Evolutionary conservation across 768 basidiomycete genomes (phyloP).

Genomic region (Amanita exitialis): DNA sequence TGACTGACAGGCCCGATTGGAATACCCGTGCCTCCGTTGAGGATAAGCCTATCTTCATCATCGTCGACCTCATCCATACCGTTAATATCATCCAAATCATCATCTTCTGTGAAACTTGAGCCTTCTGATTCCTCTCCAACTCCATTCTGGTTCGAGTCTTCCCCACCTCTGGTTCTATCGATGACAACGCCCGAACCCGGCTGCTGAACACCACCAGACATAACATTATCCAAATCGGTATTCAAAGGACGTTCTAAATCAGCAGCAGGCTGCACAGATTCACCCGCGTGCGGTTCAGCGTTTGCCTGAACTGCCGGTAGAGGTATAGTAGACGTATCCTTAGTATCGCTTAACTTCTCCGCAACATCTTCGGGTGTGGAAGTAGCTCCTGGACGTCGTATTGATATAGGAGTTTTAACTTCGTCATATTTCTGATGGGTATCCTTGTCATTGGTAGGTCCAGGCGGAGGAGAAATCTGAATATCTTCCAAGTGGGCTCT

Average conservation of each 20-base stretch:
- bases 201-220: constrained; percentile 86
- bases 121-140: constrained; percentile 58
- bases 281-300: constrained; percentile 13
- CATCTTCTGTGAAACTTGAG: constrained; percentile 61
- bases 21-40: constrained; percentile 90
- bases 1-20: constrained; percentile 80
- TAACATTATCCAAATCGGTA: constrained; percentile 79
- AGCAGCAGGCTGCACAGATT: constrained; percentile 27
- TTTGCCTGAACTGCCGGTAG: background rate
- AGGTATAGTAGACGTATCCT: background rate
- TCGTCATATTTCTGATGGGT: constrained; percentile 9
- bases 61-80: constrained; percentile 62
- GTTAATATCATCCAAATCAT: constrained; percentile 45
- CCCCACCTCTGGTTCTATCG: constrained; percentile 30
- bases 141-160: constrained; percentile 24
- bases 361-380: background rate
- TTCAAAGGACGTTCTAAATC: constrained; percentile 33
- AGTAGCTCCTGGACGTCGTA: background rate
- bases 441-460: constrained; percentile 2
- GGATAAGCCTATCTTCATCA: constrained; percentile 83
- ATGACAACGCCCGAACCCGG: constrained; percentile 68
- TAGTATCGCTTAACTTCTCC: background rate
- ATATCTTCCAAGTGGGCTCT: constrained; percentile 33
- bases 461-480: constrained; percentile 17
- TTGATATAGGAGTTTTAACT: constrained; percentile 1